Base-by-base conservation (phyloP, 2,329 filamentous ascomycete species). In the Myriosclerotinia scirpicola region DNA sequence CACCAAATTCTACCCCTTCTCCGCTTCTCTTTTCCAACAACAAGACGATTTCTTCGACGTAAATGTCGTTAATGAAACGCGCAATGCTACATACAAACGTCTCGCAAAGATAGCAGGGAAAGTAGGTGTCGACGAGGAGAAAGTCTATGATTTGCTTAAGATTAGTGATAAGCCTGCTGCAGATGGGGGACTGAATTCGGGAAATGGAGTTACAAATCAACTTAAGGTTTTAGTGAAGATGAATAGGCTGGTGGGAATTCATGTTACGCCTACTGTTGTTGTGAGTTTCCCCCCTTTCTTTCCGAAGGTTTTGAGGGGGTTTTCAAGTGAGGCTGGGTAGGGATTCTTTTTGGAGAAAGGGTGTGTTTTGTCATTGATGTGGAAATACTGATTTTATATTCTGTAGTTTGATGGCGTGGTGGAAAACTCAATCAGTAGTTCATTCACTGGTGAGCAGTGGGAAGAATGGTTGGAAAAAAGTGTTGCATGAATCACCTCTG, bases 201-300 rank as follows among this genome's bases (percentile, higher is more conserved):
- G 94, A 0, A 97, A 98, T 77, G 81, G 82, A 66, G 89, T 96
- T 62, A 97, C 93, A 34, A 85, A 90, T 76, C 92, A 97, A 77
- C 78, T 97, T 65, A 97, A 97, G 82, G 79, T 91, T 59, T 81
- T 94, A 74, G 87, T 94, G 69, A 96, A 93, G 84, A 89, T 89
- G 77, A 85, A 91, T 73, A 82, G 94, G 54, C 79, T 95, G 71
- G 85, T 91, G 11, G 90, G 93, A 15, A 87, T 97, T 54, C 94
- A 98, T 80, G 92, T 97, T 52, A 94, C 92, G 53, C 94, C 94
- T 1, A 97, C 93, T 0, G 92, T 94, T 26, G 83, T 96, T 60
- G 58, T 61, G 58, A 61, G 58, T 61, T 15, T 52, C 12, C 15
- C 15, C 3, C 9, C n/a, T 5, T 22, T 7, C 5, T 34, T 34